Evolutionary conservation across 192 early-diverging fungal genomes (phyloP), one percentile per base, ranked within the genome.

Genomic region (Backusella tuberculispora): DNA sequence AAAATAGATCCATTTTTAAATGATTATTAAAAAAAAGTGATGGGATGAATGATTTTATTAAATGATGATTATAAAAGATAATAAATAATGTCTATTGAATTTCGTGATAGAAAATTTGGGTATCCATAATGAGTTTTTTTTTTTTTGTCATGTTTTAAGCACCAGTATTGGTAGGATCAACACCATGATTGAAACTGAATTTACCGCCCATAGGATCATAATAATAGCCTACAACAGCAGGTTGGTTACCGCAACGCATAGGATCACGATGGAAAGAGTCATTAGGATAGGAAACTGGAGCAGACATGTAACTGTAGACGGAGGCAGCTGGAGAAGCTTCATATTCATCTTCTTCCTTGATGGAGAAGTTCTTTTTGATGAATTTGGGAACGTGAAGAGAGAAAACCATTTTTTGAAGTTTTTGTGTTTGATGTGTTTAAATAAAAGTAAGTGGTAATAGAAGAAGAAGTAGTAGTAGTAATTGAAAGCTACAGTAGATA

Each of bases 161-260:
- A 47, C 77, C 77, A 26, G 71, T 78, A 44, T 66, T 64, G 44
- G 72, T 78, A 73, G 72, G 66, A 69, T 78, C 77, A 66, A 41
- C 40, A 3, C 77, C 53, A 46, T 47, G 29, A 24, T 48, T 38
- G 6, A 34, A 6, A 67, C 71, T 64, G 34, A 71, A 65, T 41
- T 53, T 56, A 15, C 77, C 77, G 38, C 77, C 77, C 77, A 78
- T 78, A 47, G 72, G 77, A 63, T 78, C 77, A 48, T 69, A 56
- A 65, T 69, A 78, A 10, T 45, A 21, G 8, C 77, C 77, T 48
- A 78, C 60, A 21, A 78, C 72, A 70, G 73, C 72, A 64, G 77
- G 77, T 64, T 68, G 65, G 24, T 21, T 74, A 17, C 44, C 60
- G n/a, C 66, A 68, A 47, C 77, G 41, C 77, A 74, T 78, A 19